Percentiles rank a stretch among this genome's conserved stretches.
These are phyloP conservation scores for Davidsoniella australis DNA, from an alignment of 2,329 filamentous ascomycete genomes.

Conservation along the genomic window DNA sequence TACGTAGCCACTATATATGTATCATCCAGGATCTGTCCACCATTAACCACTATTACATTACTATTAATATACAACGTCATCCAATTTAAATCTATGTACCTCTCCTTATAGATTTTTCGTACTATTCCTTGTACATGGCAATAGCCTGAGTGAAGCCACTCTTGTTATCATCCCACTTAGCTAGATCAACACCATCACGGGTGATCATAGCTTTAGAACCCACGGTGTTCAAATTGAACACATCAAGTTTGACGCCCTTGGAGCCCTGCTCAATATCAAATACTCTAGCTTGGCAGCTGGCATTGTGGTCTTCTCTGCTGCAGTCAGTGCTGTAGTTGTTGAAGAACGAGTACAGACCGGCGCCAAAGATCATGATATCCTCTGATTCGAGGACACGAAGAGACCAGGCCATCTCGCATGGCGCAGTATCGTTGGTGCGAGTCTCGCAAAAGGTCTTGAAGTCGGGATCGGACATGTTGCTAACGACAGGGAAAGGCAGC, in stretches of 20 bases:
- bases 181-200: conserved; percentile 20
- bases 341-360: conserved; percentile 53
- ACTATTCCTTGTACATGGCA: conserved; percentile 18
- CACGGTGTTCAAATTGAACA: conserved; percentile 30
- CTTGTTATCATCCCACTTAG: conserved; percentile 22
- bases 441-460: conserved; percentile 31
- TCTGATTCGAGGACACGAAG: conserved; percentile 40
- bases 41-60: not conserved
- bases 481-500: conserved; percentile 33
- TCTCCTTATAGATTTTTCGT: not conserved
- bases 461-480: conserved; percentile 30
- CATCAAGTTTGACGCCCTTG: conserved; percentile 18
- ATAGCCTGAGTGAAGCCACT: conserved; percentile 24
- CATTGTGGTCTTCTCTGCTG: conserved; percentile 24
- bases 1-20: no score
- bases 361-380: conserved; percentile 42
- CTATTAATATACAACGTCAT: not conserved
- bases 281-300: conserved; percentile 31
- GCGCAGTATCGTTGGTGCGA: conserved; percentile 17
- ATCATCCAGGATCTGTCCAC: no score
- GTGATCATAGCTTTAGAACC: conserved; percentile 26
- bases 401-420: conserved; percentile 46
- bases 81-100: conserved; percentile 2
- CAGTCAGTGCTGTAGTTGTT: conserved; percentile 40
- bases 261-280: conserved; percentile 17